Evolutionary conservation across 192 early-diverging fungal species (phyloP), one percentile per base, ranked within the genome.

Genomic region (Lunasporangiospora selenospora): DNA sequence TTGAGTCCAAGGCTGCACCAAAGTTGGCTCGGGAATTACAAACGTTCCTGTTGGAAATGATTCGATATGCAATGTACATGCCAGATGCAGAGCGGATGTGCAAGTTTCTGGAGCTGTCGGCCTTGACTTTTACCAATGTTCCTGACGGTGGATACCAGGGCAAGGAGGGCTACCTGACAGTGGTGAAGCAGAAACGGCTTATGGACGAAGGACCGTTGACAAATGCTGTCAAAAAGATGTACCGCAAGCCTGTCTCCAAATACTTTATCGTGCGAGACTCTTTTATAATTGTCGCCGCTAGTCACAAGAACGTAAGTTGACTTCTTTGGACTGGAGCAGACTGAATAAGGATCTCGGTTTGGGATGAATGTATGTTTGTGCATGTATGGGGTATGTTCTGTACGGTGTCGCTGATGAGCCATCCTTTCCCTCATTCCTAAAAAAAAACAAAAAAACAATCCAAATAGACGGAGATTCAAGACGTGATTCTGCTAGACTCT

Each of bases 241-340:
- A 65, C 46, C 56, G 51, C 34, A 63, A 62, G 46, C 85, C 83
- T 71, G 76, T 77, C 18, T 78, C 83, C 19, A 86, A 89, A 67
- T 91, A 88, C 82, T 85, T 91, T 53, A 66, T 91, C 31, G 85
- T 87, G 31, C 84, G 89, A 29, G 88, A 91, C 60, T 86, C 82
- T 24, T 83, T 62, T 32, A 64, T 83, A 15, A 71, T 80, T 55
- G 65, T 77, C 31, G 76, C 79, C 2, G 62, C 75, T n/a, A 66
- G 75, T 16, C 81, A 75, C 18, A 62, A 75, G 36, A 70, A 78
- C 27, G 81, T 77, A 75, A 66, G 77, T 69, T 36, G 24, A 30
- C 31, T 37, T 26, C n/a, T 16, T 27, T 42, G 19, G 3, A n/a
- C n/a, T n/a, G n/a, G n/a, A n/a, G n/a, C n/a, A n/a, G n/a, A n/a